Percentiles rank a stretch among this genome's conserved stretches.
These are phyloP conservation scores for Candida ulmi DNA, from an alignment of 805 yeast species.

Conservation along the genomic window DNA sequence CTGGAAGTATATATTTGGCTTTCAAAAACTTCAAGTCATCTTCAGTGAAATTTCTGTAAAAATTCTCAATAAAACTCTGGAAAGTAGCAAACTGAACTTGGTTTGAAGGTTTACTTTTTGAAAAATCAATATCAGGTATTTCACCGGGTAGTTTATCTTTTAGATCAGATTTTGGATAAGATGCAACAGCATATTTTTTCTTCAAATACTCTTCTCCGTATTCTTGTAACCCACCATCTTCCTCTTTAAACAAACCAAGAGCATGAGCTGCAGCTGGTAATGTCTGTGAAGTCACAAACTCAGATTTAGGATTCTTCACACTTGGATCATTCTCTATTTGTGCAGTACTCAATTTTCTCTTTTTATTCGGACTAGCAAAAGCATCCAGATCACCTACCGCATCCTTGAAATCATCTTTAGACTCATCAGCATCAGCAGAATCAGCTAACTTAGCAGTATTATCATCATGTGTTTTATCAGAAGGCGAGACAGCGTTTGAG, in stretches of 20 bases:
- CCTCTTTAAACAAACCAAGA: slow-evolving; percentile 61
- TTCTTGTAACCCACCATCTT: slow-evolving; percentile 48
- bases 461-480: no score
- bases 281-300: slow-evolving; percentile 66
- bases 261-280: slow-evolving; percentile 60
- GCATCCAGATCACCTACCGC: slow-evolving; percentile 8
- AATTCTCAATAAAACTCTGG: slow-evolving; percentile 79
- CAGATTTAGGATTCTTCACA: slow-evolving; percentile 67
- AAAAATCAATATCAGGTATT: slow-evolving; percentile 82
- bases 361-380: background rate
- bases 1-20: slow-evolving; percentile 54
- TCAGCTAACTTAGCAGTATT: background rate
- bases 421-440: no score
- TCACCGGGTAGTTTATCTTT: slow-evolving; percentile 77
- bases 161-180: slow-evolving; percentile 80
- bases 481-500: no score
- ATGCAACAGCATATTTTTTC: slow-evolving; percentile 77
- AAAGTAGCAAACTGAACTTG: slow-evolving; percentile 92
- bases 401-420: slow-evolving; percentile 9
- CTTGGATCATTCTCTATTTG: slow-evolving; percentile 49
- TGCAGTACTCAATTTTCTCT: slow-evolving; percentile 16
- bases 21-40: slow-evolving; percentile 77
- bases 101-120: slow-evolving; percentile 76
- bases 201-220: slow-evolving; percentile 73
- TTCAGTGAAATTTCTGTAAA: slow-evolving; percentile 67